These are phyloP conservation scores for Homolaphlyctis polyrhiza DNA, from an alignment of 371 early-diverging fungal genomes.

Conservation along the genomic window DNA sequence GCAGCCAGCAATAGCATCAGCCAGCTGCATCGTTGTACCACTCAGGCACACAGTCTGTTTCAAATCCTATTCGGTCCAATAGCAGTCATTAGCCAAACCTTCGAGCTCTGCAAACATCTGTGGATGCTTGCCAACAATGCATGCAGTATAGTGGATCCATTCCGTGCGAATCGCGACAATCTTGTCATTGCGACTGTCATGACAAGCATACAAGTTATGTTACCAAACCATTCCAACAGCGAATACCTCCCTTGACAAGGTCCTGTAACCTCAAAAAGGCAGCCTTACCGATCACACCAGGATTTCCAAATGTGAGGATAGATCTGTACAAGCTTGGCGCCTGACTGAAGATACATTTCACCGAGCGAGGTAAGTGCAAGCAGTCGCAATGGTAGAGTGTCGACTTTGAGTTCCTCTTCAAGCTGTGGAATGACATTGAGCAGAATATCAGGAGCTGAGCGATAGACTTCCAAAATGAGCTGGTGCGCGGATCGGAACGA, in stretches of 20 bases:
- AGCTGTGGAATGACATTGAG: constrained; percentile 90
- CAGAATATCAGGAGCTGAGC: constrained; percentile 67
- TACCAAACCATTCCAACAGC: background rate
- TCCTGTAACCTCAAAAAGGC: background rate
- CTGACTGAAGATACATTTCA: constrained; percentile 64
- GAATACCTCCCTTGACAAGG: background rate
- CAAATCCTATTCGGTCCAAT: too few relatives aligned
- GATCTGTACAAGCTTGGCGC: constrained; percentile 59
- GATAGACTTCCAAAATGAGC: constrained; percentile 73
- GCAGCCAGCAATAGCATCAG: background rate
- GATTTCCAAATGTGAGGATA: constrained; percentile 83
- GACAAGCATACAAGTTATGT: too few relatives aligned
- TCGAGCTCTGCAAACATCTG: constrained; percentile 53
- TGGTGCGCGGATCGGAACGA: constrained; percentile 67
- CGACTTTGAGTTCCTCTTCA: constrained; percentile 80
- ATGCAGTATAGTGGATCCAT: constrained; percentile 68
- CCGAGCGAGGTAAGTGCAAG: constrained; percentile 78
- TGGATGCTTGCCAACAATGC: constrained; percentile 63
- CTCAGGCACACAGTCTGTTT: too few relatives aligned
- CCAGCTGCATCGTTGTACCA: too few relatives aligned
- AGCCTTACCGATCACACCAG: constrained; percentile 75
- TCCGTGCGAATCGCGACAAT: constrained; percentile 55
- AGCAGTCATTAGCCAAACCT: background rate
- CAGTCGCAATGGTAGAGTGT: constrained; percentile 67
- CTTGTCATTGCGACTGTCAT: constrained; percentile 72